Evolutionary conservation across 441 rosid genomes (phyloP), one percentile per base, ranked within the genome.

Genomic region (Heliophila coronopifolia): DNA sequence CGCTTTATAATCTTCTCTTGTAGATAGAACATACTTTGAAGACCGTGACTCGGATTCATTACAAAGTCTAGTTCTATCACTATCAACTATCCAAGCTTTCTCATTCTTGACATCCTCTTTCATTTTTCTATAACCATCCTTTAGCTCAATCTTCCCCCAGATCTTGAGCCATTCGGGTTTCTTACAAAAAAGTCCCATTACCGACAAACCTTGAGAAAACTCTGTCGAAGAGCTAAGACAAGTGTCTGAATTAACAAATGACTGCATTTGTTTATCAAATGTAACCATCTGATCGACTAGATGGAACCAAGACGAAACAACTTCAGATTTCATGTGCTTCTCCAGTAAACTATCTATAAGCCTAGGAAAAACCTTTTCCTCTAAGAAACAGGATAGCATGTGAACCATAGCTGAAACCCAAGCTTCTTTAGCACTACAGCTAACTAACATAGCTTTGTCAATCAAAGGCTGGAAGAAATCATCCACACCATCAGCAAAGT

Each of bases 351-450:
- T 71, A 40, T 73, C 77, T 36, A 58, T 71, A 49, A 76, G 82
- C 23, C 48, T 44, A 43, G 91, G 78, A 51, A 84, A 74, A 15
- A 75, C 59, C 5, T 22, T 65, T 40, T 69, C 79, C 62, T 68
- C 72, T 38, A 87, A 61, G 71, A 81, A 87, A 10, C 62, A 68
- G 11, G 88, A 79, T 40, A 80, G 73, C 77, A 80, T 68, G 50
- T 71, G 78, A 38, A 80, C 79, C 88, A 81, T 81, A 5, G 88
- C 84, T 28, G 83, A 80, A 54, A 84, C 83, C 96, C 91, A 87
- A 47, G 84, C 94, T 67, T 84, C 96, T 63, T 73, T 77, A 47
- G 83, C 96, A 69, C 94, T 84, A 32, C 61, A 78, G 61, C 78
- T 75, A 22, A 22, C 63, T 60, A 87, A 64, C 60, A 77, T 68